Conservation (phyloP, 2,329 filamentous ascomycete species). For the Alternaria sp. region DNA sequence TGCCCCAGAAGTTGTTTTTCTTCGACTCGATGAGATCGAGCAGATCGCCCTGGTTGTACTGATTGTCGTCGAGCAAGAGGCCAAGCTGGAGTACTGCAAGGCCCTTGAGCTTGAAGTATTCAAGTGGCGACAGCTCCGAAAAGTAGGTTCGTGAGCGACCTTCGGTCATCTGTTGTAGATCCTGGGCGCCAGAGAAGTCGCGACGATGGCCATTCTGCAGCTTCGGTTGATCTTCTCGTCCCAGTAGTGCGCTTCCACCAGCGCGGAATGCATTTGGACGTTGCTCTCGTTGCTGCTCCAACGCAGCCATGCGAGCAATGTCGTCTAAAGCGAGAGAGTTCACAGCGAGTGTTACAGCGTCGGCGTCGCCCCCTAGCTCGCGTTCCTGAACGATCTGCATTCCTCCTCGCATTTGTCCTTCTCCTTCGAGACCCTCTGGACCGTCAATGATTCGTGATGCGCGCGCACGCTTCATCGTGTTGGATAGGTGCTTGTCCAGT, state of each 20-base stretch:
- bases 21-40: conserved; percentile 90
- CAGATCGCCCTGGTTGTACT: conserved; percentile 93
- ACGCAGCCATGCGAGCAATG: conserved; percentile 93
- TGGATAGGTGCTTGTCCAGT: conserved; percentile 92
- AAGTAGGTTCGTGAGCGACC: conserved; percentile 80
- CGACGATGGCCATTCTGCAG: conserved; percentile 74
- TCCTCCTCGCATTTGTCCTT: conserved; percentile 62
- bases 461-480: conserved; percentile 87
- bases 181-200: conserved; percentile 65
- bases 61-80: conserved; percentile 84
- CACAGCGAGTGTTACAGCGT: conserved; percentile 85
- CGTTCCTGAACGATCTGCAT: conserved; percentile 84
- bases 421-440: conserved; percentile 73
- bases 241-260: conserved; percentile 72
- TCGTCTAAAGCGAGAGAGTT: conserved; percentile 94
- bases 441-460: conserved; percentile 93
- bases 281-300: conserved; percentile 92
- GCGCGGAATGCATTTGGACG: conserved; percentile 80
- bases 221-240: conserved; percentile 67
- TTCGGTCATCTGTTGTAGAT: conserved; percentile 59
- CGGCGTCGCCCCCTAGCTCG: conserved; percentile 71
- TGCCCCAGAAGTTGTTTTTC: conserved; percentile 96
- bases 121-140: conserved; percentile 90
- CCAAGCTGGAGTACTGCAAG: conserved; percentile 95
- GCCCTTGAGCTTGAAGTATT: conserved; percentile 97